Evolutionary conservation across 176 grass and related monocot genomes (phyloP).

Genomic region (Tuctoria greenei): DNA sequence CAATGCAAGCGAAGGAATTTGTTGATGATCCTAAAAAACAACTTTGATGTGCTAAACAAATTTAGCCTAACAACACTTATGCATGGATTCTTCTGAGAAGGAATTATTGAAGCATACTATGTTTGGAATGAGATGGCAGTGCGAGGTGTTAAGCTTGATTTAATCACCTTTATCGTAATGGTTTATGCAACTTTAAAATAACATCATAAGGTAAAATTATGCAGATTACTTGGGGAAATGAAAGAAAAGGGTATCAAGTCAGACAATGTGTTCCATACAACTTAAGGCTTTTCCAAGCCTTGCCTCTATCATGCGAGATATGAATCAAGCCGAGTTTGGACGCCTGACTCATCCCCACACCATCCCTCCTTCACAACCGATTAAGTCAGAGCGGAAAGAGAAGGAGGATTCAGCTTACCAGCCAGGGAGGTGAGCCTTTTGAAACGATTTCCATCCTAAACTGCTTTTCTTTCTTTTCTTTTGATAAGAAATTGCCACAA

Average conservation of each 20-base stretch:
- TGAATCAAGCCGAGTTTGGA: too few relatives aligned
- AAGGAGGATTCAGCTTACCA: too few relatives aligned
- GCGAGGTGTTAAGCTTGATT: conserved; percentile 59
- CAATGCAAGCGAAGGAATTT: conserved; percentile 62
- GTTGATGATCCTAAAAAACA: conserved; percentile 49
- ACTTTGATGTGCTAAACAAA: conserved; percentile 46
- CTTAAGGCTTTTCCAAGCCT: too few relatives aligned
- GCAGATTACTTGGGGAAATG: conserved; percentile 52
- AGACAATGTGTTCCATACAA: conserved; percentile 71
- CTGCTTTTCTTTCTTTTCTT: too few relatives aligned
- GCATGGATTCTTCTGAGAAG: conserved; percentile 71
- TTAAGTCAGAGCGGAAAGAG: too few relatives aligned
- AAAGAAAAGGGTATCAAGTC: conserved; percentile 46
- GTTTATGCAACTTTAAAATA: conserved; percentile 49
- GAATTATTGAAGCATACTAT: conserved; percentile 47
- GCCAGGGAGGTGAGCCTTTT: too few relatives aligned
- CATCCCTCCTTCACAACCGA: too few relatives aligned
- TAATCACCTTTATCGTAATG: conserved; percentile 59
- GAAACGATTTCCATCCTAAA: too few relatives aligned
- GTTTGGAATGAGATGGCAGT: conserved; percentile 71
- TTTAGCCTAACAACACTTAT: conserved; percentile 66
- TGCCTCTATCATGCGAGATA: too few relatives aligned
- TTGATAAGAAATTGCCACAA: too few relatives aligned
- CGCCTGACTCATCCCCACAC: too few relatives aligned
- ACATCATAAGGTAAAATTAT: conserved; percentile 35